A percentile compares a stretch with the other conserved stretches of the same genome.
Evolutionary conservation across 805 yeast species (phyloP).

Genomic region (Myxozyma mucilagina): DNA sequence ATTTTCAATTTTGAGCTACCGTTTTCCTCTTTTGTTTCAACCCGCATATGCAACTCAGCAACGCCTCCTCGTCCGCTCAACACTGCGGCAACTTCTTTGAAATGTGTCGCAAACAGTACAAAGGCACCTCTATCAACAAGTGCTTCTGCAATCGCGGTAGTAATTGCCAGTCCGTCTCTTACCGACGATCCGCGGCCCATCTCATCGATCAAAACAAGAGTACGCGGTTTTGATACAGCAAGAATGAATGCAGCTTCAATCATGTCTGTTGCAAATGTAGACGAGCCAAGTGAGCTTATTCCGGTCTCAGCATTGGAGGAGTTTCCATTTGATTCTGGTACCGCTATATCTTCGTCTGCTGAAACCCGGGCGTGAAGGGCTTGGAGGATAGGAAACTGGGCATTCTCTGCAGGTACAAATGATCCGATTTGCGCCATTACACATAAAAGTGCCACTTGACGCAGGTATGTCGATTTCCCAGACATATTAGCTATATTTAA

Average conservation of each 20-base stretch:
- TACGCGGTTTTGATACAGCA: slow-evolving; percentile 39
- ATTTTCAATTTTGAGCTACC: slow-evolving; percentile 9
- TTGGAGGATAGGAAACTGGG: slow-evolving; percentile 27
- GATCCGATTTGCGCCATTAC: slow-evolving; percentile 63
- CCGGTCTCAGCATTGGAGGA: slow-evolving; percentile 44
- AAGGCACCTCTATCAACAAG: slow-evolving; percentile 38
- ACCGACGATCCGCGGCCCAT: slow-evolving; percentile 55
- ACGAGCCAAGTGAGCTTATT: slow-evolving; percentile 41
- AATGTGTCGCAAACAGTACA: slow-evolving; percentile 50
- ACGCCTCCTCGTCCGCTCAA: slow-evolving; percentile 43
- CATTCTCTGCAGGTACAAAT: slow-evolving; percentile 38
- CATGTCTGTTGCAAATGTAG: slow-evolving; percentile 52
- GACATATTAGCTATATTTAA: slow-evolving; percentile 43
- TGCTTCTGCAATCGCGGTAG: slow-evolving; percentile 48
- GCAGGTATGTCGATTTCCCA: slow-evolving; percentile 60
- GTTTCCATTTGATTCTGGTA: slow-evolving; percentile 47
- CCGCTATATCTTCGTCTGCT: slow-evolving; percentile 15
- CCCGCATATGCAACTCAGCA: slow-evolving; percentile 44
- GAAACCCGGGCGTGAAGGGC: slow-evolving; percentile 15
- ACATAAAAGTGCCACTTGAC: slow-evolving; percentile 51
- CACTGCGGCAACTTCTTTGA: slow-evolving; percentile 45
- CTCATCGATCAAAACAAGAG: slow-evolving; percentile 54
- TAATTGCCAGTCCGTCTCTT: slow-evolving; percentile 56
- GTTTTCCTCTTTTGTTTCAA: slow-evolving; percentile 25
- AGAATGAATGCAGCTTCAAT: slow-evolving; percentile 49